Evolutionary conservation across 768 basidiomycete genomes (phyloP).

Genomic region (Hirschioporus abietinus): DNA sequence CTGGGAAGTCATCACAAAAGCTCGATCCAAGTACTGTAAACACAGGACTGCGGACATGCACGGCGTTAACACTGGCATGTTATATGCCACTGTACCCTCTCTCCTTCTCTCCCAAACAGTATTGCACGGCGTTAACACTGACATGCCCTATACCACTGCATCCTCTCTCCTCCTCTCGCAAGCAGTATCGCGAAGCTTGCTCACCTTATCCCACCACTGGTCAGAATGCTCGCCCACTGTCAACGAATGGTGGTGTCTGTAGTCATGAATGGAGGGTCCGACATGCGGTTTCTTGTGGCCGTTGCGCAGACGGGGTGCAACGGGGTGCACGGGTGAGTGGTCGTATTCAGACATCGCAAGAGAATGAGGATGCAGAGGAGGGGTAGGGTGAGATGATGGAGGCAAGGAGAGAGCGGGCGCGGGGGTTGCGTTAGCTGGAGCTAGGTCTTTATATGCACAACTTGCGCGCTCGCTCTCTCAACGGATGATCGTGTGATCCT

Average conservation of each 20-base stretch:
- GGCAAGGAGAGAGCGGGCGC: background rate
- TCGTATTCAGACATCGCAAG: background rate
- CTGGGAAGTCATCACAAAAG: no score
- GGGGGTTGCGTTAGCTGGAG: background rate
- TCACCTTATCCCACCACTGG: conserved; percentile 82
- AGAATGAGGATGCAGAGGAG: background rate
- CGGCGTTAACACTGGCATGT: background rate
- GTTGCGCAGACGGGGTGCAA: conserved; percentile 67
- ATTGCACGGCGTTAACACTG: no score
- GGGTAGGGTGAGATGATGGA: background rate
- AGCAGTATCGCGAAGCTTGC: conserved; percentile 14
- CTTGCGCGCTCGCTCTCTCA: background rate
- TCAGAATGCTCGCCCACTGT: conserved; percentile 77
- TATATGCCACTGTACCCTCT: background rate
- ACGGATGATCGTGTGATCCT: background rate
- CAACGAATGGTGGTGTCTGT: conserved; percentile 56
- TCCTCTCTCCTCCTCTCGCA: background rate
- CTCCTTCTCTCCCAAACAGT: conserved; percentile 1
- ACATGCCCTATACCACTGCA: background rate
- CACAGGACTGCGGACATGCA: no score
- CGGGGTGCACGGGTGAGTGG: conserved; percentile 47
- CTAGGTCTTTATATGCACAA: background rate
- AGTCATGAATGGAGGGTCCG: conserved; percentile 73
- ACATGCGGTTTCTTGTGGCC: conserved; percentile 70
- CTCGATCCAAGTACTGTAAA: no score